Conservation (phyloP, 495 filamentous ascomycete species). For the Penicillium desertorum region DNA sequence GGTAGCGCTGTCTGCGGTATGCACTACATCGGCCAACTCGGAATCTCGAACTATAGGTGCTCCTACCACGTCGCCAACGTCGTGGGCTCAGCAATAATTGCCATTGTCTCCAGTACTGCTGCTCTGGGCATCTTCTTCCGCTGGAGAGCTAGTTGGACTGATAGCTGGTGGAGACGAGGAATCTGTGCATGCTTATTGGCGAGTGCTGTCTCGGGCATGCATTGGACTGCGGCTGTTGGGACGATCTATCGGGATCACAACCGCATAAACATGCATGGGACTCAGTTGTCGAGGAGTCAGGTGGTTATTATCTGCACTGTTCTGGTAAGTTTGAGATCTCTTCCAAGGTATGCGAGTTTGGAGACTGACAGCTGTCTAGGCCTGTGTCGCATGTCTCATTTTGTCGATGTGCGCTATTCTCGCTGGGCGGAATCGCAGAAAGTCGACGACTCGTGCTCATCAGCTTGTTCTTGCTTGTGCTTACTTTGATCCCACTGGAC, state of each 20-base stretch:
- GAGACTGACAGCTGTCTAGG: constrained; percentile 38
- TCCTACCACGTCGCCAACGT: constrained; percentile 57
- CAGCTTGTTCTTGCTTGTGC: constrained; percentile 75
- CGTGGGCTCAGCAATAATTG: constrained; percentile 69
- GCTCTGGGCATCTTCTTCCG: constrained; percentile 77
- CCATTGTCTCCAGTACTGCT: constrained; percentile 63
- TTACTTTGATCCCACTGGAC: constrained; percentile 71
- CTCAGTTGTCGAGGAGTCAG: constrained; percentile 52
- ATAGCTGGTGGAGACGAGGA: constrained; percentile 70
- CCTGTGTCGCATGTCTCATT: constrained; percentile 59
- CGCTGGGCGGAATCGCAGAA: constrained; percentile 53
- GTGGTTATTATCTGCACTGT: constrained; percentile 64
- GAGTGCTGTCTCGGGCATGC: constrained; percentile 78
- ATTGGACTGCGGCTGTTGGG: constrained; percentile 78
- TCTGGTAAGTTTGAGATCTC: constrained; percentile 48
- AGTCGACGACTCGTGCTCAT: constrained; percentile 65
- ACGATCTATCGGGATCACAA: constrained; percentile 59
- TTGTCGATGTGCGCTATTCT: constrained; percentile 56
- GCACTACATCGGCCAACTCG: constrained; percentile 85
- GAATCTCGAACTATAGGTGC: constrained; percentile 74
- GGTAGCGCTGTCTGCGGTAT: constrained; percentile 79
- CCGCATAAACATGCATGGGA: constrained; percentile 24
- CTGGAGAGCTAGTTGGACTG: constrained; percentile 73
- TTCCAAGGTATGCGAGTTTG: neutral
- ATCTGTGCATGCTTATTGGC: constrained; percentile 67